These are phyloP conservation scores for Ganoderma meredithae DNA, from an alignment of 1,284 basidiomycete genomes.

Conservation along the genomic window DNA sequence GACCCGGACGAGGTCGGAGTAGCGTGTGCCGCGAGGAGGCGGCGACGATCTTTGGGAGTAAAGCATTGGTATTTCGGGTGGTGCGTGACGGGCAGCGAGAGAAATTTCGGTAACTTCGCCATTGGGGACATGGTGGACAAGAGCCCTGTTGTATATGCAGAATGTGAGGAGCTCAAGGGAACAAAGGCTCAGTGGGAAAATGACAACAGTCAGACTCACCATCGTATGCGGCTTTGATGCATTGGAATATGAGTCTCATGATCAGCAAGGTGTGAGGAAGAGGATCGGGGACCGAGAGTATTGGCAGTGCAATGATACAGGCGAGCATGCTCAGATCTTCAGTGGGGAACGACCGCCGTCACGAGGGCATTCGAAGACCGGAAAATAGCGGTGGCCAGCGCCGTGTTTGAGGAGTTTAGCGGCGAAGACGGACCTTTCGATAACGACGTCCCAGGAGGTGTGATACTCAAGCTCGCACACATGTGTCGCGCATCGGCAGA, in stretches of 20 bases:
- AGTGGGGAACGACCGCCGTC: neutral
- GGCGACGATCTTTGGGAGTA: neutral
- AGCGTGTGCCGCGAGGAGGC: neutral
- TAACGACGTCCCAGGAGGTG: neutral
- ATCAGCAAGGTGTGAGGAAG: neutral
- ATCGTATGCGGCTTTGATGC: neutral
- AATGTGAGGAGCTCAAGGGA: neutral
- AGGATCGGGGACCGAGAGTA: neutral
- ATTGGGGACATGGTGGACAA: neutral
- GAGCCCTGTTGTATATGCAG: neutral
- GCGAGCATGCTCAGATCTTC: neutral
- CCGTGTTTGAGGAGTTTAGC: neutral
- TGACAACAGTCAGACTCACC: neutral
- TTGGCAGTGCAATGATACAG: neutral
- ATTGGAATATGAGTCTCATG: neutral
- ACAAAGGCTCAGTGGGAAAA: neutral
- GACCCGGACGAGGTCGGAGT: neutral
- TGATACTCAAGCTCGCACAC: constrained; percentile 2
- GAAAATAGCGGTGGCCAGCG: neutral
- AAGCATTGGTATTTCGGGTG: neutral
- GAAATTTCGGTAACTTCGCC: neutral
- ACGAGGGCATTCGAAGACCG: neutral
- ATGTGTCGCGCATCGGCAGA: neutral
- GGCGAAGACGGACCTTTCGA: neutral
- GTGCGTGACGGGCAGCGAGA: neutral